These are phyloP conservation scores for Saururus chinensis DNA, from an alignment of 164 flowering plant species.

Conservation along the genomic window DNA sequence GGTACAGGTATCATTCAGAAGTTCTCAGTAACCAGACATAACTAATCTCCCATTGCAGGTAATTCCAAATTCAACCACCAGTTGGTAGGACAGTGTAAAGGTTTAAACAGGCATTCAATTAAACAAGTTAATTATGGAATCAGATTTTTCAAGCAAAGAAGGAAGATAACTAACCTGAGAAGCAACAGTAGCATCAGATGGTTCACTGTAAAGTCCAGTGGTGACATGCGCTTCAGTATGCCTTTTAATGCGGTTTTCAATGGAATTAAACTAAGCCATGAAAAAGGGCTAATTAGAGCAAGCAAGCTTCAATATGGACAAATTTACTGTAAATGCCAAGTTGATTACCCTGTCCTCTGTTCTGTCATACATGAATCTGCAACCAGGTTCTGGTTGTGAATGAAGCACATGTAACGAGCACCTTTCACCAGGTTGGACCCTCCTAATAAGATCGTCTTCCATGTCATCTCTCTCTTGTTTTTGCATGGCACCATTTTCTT, in stretches of 20 bases:
- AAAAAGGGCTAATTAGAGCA: conserved; percentile 10
- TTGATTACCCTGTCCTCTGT: conserved; percentile 70
- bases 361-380: conserved; percentile 88
- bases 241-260: conserved; percentile 57
- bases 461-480: conserved; percentile 25
- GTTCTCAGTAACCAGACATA: not conserved
- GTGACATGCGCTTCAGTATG: conserved; percentile 37
- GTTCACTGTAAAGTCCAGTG: conserved; percentile 56
- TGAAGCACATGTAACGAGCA: conserved; percentile 60
- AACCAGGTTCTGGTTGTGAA: conserved; percentile 53
- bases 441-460: conserved; percentile 76
- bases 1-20: not conserved
- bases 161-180: conserved; percentile 51
- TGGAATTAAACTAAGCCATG: conserved; percentile 50
- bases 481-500: conserved; percentile 18
- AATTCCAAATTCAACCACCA: too few species aligned
- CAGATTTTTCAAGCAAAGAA: not conserved
- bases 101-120: not conserved
- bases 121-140: not conserved
- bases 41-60: too few species aligned
- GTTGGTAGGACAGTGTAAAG: too few species aligned
- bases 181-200: conserved; percentile 76
- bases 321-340: not conserved
- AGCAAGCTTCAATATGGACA: not conserved
- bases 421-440: conserved; percentile 40